Percentiles rank a stretch among this genome's conserved stretches.
These are phyloP conservation scores for Lepidium aucheri DNA, from an alignment of 345 rosid genomes.

Conservation along the genomic window DNA sequence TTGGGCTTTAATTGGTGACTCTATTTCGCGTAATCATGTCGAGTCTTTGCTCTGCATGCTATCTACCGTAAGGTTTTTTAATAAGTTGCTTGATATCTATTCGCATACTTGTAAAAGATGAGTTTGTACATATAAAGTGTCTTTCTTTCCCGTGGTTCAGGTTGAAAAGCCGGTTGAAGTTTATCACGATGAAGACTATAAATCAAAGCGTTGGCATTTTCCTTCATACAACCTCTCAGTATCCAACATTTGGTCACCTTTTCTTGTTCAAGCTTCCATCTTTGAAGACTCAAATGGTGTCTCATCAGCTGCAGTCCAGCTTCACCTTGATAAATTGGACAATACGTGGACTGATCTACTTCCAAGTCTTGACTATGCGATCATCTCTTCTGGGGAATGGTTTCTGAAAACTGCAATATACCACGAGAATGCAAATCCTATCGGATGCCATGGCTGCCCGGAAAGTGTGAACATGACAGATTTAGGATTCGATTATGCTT, in stretches of 20 bases:
- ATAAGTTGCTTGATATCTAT: background rate
- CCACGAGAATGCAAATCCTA: conserved; percentile 46
- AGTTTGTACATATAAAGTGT: background rate
- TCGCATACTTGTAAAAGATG: background rate
- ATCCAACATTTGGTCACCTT: conserved; percentile 86
- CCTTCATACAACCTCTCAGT: conserved; percentile 58
- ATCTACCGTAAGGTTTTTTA: conserved; percentile 35
- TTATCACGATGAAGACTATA: conserved; percentile 78
- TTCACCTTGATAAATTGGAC: conserved; percentile 77
- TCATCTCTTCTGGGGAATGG: conserved; percentile 96
- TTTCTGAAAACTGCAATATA: conserved; percentile 79
- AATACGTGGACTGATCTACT: conserved; percentile 53
- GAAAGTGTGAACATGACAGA: conserved; percentile 53
- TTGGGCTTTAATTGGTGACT: conserved; percentile 89
- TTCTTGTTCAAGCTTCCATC: conserved; percentile 80
- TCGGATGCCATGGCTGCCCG: conserved; percentile 85
- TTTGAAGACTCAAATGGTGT: conserved; percentile 83
- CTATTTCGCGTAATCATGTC: conserved; percentile 90
- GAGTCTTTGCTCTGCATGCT: conserved; percentile 89
- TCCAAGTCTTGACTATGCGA: conserved; percentile 52
- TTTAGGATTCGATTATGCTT: conserved; percentile 73
- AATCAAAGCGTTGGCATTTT: conserved; percentile 74
- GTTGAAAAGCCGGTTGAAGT: conserved; percentile 67
- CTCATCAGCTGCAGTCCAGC: conserved; percentile 67
- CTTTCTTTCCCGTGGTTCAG: conserved; percentile 27